A percentile compares a stretch with the other conserved stretches of the same genome.
phyloP scores from a whole-genome alignment of 139 green algal species.

The Micractinium sp. region DNA sequence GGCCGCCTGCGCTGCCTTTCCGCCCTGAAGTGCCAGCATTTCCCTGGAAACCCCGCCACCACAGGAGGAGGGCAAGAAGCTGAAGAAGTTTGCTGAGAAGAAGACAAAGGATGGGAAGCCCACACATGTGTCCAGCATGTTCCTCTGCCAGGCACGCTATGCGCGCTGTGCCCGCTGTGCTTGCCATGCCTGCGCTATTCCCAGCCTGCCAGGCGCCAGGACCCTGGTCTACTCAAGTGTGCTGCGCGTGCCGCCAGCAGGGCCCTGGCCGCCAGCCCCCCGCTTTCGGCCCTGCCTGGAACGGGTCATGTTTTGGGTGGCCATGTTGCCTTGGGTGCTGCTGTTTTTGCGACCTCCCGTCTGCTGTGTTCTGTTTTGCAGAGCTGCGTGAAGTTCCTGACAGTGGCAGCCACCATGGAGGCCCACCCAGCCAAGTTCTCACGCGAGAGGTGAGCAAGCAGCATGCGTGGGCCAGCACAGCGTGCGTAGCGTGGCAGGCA shows the following conservation, averaged over 20 bases:
- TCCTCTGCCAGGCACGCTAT: conserved; percentile 19
- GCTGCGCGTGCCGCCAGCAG: too few species aligned
- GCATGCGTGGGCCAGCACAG: background rate
- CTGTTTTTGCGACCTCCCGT: background rate
- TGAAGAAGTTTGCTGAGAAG: conserved; percentile 36
- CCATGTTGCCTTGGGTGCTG: background rate
- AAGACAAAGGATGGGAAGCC: conserved; percentile 7
- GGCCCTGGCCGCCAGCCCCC: background rate
- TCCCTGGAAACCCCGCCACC: background rate
- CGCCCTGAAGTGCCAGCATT: too few species aligned
- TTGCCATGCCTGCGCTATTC: background rate
- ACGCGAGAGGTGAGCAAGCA: background rate
- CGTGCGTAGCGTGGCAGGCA: background rate
- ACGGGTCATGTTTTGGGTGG: background rate
- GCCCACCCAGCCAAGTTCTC: conserved; percentile 17
- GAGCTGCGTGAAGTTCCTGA: conserved; percentile 39
- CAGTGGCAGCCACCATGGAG: conserved; percentile 20
- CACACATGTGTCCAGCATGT: conserved; percentile 34
- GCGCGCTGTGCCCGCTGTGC: background rate
- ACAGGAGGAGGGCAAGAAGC: conserved; percentile 33
- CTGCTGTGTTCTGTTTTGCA: background rate
- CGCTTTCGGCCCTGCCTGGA: background rate
- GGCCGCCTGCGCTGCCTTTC: too few species aligned
- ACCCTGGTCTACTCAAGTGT: too few species aligned
- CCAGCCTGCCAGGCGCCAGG: too few species aligned